Evolutionary conservation across 176 grass and related monocot genomes (phyloP).

Genomic region (Musa itinerans): DNA sequence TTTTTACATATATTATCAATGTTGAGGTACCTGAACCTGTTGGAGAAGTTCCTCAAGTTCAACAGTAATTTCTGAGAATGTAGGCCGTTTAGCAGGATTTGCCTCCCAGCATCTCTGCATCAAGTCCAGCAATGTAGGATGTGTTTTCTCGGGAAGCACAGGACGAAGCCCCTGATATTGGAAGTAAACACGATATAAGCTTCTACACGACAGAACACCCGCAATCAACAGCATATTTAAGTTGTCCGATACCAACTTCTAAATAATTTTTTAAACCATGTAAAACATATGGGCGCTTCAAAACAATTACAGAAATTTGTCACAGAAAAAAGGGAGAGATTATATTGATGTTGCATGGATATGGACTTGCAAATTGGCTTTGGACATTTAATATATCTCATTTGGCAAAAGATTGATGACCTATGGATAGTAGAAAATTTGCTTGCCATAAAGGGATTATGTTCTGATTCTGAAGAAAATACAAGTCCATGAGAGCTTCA

Average conservation of each 20-base stretch:
- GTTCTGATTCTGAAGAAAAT: too few species aligned
- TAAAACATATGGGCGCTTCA: too few species aligned
- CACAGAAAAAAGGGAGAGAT: too few species aligned
- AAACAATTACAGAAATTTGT: too few species aligned
- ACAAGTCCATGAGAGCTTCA: too few species aligned
- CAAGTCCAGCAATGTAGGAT: conserved; percentile 53
- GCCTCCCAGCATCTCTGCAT: conserved; percentile 57
- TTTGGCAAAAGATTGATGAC: too few species aligned
- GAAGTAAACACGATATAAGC: conserved; percentile 4
- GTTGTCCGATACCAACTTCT: not conserved
- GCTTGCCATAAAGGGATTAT: too few species aligned
- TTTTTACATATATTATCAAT: not conserved
- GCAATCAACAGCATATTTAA: not conserved
- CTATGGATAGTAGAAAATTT: too few species aligned
- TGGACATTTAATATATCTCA: too few species aligned
- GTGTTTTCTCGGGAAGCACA: conserved; percentile 41
- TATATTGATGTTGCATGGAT: too few species aligned
- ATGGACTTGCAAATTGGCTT: too few species aligned
- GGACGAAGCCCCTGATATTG: conserved; percentile 69
- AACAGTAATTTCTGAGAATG: conserved; percentile 45
- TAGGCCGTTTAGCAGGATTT: conserved; percentile 43
- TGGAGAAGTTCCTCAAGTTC: conserved; percentile 50
- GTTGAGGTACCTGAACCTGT: conserved; percentile 43
- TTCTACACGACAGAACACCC: not conserved
- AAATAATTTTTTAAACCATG: not conserved